Conservation (phyloP, 805 yeast genomes). For the Kurtzmaniella cleridarum region DNA sequence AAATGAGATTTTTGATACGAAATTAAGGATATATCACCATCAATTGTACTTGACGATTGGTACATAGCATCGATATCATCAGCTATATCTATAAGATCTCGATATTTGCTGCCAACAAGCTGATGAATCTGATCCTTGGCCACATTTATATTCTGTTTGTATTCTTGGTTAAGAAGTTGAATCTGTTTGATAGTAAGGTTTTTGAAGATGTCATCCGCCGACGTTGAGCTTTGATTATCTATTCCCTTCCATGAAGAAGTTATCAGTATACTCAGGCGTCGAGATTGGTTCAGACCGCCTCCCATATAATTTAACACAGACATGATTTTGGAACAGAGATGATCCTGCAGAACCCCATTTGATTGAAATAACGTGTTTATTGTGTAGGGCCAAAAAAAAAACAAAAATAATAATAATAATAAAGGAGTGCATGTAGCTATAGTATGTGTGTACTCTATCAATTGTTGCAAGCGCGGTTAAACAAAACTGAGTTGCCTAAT, state of each 20-base stretch:
- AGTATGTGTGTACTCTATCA: too few relatives aligned
- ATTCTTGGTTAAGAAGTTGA: conserved; percentile 23
- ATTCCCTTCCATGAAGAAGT: conserved; percentile 1
- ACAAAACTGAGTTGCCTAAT: conserved; percentile 18
- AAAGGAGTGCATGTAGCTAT: too few relatives aligned
- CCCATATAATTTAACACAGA: too few relatives aligned
- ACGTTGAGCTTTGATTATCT: conserved; percentile 5
- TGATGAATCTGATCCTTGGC: conserved; percentile 31
- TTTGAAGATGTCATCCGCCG: conserved; percentile 31
- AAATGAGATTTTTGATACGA: conserved; percentile 27
- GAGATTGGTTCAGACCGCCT: not conserved
- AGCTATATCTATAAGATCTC: conserved; percentile 40
- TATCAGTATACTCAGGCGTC: not conserved
- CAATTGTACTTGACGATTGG: conserved; percentile 15
- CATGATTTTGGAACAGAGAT: too few relatives aligned
- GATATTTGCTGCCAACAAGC: conserved; percentile 35
- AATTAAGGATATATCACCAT: conserved; percentile 22
- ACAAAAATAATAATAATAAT: too few relatives aligned
- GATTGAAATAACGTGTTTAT: too few relatives aligned
- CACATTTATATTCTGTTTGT: conserved; percentile 17
- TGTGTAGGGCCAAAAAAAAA: too few relatives aligned
- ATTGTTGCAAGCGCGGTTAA: conserved; percentile 26
- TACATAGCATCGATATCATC: conserved; percentile 35
- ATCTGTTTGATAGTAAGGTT: conserved; percentile 27
- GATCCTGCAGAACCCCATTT: too few relatives aligned